phyloP scores from a whole-genome alignment of 2,329 filamentous ascomycete genomes.

The Alternaria triticimaculans region DNA sequence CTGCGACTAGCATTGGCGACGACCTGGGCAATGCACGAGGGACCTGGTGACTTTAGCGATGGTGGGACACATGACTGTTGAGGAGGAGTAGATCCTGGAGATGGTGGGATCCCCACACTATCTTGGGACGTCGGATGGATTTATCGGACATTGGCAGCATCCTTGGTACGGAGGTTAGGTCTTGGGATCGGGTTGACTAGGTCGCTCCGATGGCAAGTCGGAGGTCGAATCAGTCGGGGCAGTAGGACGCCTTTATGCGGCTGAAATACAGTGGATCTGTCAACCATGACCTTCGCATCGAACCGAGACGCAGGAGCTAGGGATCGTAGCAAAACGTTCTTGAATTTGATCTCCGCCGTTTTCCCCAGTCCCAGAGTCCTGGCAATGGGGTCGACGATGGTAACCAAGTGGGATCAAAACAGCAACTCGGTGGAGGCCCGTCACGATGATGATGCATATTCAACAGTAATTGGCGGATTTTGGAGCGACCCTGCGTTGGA shows the following conservation, averaged over 20 bases:
- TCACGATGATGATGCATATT: background rate
- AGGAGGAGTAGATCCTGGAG: slow-evolving; percentile 4
- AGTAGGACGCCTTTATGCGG: slow-evolving; percentile 1
- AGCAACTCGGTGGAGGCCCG: slow-evolving; percentile 2
- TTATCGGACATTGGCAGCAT: slow-evolving; percentile 8
- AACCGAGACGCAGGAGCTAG: slow-evolving; percentile 1
- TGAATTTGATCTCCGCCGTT: slow-evolving; percentile 1
- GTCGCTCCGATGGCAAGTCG: background rate
- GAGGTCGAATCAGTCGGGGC: background rate
- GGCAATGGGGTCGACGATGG: slow-evolving; percentile 1
- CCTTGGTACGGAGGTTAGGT: background rate
- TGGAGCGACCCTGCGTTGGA: slow-evolving; percentile 2
- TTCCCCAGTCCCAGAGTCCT: slow-evolving; percentile 12
- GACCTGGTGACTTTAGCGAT: background rate
- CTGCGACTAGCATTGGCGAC: background rate
- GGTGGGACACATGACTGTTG: slow-evolving; percentile 12
- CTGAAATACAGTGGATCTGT: background rate
- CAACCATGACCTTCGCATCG: background rate
- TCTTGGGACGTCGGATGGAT: slow-evolving; percentile 1
- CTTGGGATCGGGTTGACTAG: slow-evolving; percentile 3
- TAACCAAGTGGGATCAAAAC: slow-evolving; percentile 8
- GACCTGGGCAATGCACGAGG: background rate
- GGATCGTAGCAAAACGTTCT: background rate
- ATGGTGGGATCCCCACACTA: slow-evolving; percentile 7
- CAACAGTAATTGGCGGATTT: slow-evolving; percentile 6